These are phyloP conservation scores for Blastomyces emzantsi DNA, from an alignment of 2,329 filamentous ascomycete genomes.

Conservation along the genomic window DNA sequence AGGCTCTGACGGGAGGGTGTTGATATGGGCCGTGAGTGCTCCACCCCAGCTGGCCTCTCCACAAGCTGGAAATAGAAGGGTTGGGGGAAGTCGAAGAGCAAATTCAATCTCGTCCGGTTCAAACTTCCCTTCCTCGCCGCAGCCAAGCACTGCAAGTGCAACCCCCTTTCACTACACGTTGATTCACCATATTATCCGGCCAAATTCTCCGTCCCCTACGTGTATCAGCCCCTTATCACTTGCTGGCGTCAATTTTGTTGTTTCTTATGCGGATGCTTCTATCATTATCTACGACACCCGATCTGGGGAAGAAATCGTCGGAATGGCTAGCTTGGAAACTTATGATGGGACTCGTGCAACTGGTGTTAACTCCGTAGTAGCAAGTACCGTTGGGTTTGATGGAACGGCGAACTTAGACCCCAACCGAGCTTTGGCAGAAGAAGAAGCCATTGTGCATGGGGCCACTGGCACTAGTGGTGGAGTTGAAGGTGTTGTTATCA, in stretches of 20 bases:
- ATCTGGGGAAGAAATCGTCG: slow-evolving; percentile 81
- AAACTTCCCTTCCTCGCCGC: slow-evolving; percentile 80
- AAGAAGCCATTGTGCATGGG: slow-evolving; percentile 65
- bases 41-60: slow-evolving; percentile 80
- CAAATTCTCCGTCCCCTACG: slow-evolving; percentile 66
- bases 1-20: slow-evolving; percentile 79
- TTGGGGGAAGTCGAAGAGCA: slow-evolving; percentile 65
- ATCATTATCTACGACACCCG: slow-evolving; percentile 88
- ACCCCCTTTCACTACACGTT: slow-evolving; percentile 83
- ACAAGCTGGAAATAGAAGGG: slow-evolving; percentile 61
- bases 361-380: slow-evolving; percentile 82
- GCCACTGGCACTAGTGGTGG: slow-evolving; percentile 76
- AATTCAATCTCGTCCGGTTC: slow-evolving; percentile 94
- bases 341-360: slow-evolving; percentile 79
- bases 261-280: slow-evolving; percentile 82
- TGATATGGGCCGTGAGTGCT: slow-evolving; percentile 89
- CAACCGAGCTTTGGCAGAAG: slow-evolving; percentile 53
- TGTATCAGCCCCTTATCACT: slow-evolving; percentile 84
- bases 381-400: slow-evolving; percentile 75
- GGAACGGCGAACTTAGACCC: slow-evolving; percentile 51
- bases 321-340: slow-evolving; percentile 89
- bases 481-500: slow-evolving; percentile 89
- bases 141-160: slow-evolving; percentile 74
- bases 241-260: slow-evolving; percentile 80
- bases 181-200: slow-evolving; percentile 72